These are phyloP conservation scores for Chrysopogon serrulatus DNA, from an alignment of 176 grass and related monocot species.

Conservation along the genomic window DNA sequence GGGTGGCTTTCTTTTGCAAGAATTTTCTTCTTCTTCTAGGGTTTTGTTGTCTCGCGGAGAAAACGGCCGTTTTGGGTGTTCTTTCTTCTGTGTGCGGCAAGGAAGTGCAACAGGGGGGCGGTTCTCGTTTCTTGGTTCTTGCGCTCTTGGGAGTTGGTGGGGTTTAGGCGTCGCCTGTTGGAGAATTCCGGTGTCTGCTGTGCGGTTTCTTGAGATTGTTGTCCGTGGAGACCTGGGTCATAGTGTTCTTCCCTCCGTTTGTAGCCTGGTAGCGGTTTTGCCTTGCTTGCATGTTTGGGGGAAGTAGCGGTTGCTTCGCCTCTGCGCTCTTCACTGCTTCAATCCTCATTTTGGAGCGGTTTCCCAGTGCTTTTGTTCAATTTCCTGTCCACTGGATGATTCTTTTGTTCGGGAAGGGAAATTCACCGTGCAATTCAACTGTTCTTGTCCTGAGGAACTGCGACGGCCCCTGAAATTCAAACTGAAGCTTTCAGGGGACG, in stretches of 20 bases:
- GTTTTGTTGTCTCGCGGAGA: not conserved
- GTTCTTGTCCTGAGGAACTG: not conserved
- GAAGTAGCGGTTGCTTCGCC: not conserved
- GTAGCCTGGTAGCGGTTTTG: not conserved
- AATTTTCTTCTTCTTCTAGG: not conserved
- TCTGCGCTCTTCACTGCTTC: not conserved
- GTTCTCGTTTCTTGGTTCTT: not conserved
- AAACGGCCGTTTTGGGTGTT: not conserved
- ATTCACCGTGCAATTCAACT: slow-evolving; percentile 11
- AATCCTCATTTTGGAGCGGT: not conserved
- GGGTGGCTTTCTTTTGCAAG: not conserved
- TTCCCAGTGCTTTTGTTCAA: not conserved
- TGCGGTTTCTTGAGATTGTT: not conserved
- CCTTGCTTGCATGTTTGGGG: not conserved
- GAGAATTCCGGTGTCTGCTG: not conserved
- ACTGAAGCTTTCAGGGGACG: not conserved
- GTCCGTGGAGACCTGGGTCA: not conserved
- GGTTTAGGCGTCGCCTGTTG: not conserved
- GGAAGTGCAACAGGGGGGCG: not conserved
- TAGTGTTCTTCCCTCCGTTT: not conserved
- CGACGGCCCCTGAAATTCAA: not conserved
- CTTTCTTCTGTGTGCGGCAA: not conserved
- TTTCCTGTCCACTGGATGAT: not conserved
- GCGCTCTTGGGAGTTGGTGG: not conserved
- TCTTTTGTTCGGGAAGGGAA: not conserved